Evolutionary conservation across 306 rosid species (phyloP).

Genomic region (Leucaena leucocephala): DNA sequence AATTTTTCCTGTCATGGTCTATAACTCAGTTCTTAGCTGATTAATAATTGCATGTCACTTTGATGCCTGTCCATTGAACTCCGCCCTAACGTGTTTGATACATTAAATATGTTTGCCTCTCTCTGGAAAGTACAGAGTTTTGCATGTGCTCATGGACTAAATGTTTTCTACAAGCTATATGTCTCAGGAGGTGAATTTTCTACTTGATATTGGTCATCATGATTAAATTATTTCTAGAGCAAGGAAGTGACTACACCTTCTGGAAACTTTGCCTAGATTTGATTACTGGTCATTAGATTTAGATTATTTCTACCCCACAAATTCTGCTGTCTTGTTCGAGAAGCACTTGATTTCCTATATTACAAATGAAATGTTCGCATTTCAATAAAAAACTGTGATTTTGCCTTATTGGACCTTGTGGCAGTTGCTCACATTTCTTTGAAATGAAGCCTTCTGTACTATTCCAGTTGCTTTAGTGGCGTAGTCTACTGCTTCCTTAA

Average conservation of each 20-base stretch:
- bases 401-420: neutral
- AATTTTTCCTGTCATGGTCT: constrained; percentile 23
- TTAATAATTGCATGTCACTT: neutral
- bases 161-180: constrained; percentile 1
- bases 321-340: constrained; percentile 11
- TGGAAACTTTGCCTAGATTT: constrained; percentile 24
- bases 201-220: neutral
- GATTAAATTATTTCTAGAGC: neutral
- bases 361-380: neutral
- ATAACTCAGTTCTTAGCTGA: constrained; percentile 19
- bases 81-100: constrained; percentile 1
- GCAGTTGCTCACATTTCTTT: neutral
- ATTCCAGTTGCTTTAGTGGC: constrained; percentile 17
- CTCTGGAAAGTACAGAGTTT: constrained; percentile 5
- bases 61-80: neutral
- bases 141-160: constrained; percentile 7
- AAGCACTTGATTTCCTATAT: constrained; percentile 4
- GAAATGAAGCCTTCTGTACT: neutral
- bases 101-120: constrained; percentile 13
- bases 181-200: constrained; percentile 5
- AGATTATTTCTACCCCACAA: neutral
- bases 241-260: constrained; percentile 24
- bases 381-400: neutral
- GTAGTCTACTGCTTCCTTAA: neutral
- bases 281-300: constrained; percentile 7